Percentiles rank a stretch among this genome's conserved stretches.
Evolutionary conservation across 768 basidiomycete genomes (phyloP).

Genomic region (Mycena haematopus): DNA sequence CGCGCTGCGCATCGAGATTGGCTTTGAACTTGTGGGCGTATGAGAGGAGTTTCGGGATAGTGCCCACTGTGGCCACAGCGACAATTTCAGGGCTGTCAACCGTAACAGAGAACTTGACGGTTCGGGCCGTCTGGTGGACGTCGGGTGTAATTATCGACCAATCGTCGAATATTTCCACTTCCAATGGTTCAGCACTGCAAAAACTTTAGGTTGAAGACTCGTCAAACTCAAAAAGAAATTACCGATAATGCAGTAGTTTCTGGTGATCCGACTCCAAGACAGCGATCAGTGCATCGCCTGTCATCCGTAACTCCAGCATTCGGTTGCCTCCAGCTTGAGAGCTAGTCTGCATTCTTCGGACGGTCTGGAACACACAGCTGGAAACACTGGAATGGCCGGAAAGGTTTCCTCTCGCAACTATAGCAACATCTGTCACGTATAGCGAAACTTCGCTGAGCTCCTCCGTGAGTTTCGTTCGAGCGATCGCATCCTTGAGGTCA

Average conservation of each 20-base stretch:
- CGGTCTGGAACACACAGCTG: conserved; percentile 78
- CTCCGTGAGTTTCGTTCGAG: conserved; percentile 73
- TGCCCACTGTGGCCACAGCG: conserved; percentile 71
- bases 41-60: conserved; percentile 78
- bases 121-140: conserved; percentile 51
- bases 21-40: conserved; percentile 77
- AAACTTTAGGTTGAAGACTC: neutral
- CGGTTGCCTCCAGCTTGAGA: conserved; percentile 46
- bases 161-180: conserved; percentile 79
- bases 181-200: conserved; percentile 76
- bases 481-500: conserved; percentile 63
- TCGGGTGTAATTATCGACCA: conserved; percentile 65
- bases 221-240: conserved; percentile 35
- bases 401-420: conserved; percentile 75
- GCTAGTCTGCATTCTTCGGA: conserved; percentile 57
- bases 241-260: conserved; percentile 79
- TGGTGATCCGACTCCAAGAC: conserved; percentile 81
- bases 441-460: conserved; percentile 67
- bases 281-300: conserved; percentile 70
- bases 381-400: conserved; percentile 73
- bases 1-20: conserved; percentile 74
- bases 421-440: conserved; percentile 64
- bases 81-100: conserved; percentile 73
- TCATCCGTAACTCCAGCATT: conserved; percentile 78
- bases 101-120: conserved; percentile 75